Base-by-base conservation (phyloP, 805 yeast species). In the Candida boleticola region DNA sequence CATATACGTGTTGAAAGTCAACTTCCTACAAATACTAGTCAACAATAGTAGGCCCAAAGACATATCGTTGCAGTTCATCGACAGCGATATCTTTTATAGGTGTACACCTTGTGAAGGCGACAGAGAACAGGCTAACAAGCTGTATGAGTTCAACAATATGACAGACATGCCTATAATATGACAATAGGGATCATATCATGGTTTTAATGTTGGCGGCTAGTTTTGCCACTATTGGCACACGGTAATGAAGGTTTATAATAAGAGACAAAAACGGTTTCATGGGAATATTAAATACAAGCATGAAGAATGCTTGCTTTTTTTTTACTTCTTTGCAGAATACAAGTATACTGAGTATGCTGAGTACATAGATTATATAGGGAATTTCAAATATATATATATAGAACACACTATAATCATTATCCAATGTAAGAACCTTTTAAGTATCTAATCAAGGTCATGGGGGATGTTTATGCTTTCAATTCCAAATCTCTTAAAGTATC, bases 1-100 rank as follows among this genome's bases (percentile, higher is more conserved):
- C 13, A 44, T 70, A 37, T 68, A 69, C 45, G 49, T 63, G 31
- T 51, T 70, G 35, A 69, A 69, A 48, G 51, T 65, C 36, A 70
- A 70, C 44, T 43, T 69, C 29, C 53, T 70, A 35, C 68, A 60
- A 37, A 52, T 68, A 23, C 44, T 70, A 19, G 63, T 70, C 29
- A 51, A 58, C 39, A 60, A 55, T 40, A 58, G 65, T 38, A 55
- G 73, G 39, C 54, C 61, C 20, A 54, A 59, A 20, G 62, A 67
- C 39, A 52, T 65, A 17, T 52, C 62, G 38, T 40, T 65, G 32
- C 59, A 58, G 17, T 58, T 52, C 47, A 55, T 69, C 17, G 67
- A 66, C 27, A 64, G 70, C 40, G 57, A 69, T 17, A 51, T 63
- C 6, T 61, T 57, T 40, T 13, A 23, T 7, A 23, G 27, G 11